These are phyloP conservation scores for Tuber microsphaerosporum DNA, from an alignment of 495 filamentous ascomycete species.

Conservation along the genomic window DNA sequence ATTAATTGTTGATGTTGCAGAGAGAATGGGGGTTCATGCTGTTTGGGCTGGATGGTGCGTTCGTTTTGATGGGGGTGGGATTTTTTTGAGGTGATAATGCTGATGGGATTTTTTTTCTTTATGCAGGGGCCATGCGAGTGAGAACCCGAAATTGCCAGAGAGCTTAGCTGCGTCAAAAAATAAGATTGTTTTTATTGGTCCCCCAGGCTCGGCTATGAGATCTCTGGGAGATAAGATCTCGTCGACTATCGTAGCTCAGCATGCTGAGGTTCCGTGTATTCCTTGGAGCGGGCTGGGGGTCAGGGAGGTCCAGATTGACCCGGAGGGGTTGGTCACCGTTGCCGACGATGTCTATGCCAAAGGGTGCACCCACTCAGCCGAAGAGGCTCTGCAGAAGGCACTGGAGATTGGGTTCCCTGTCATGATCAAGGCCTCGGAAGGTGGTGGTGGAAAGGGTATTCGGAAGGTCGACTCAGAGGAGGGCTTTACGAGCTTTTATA, in stretches of 20 bases:
- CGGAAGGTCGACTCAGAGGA: conserved; percentile 86
- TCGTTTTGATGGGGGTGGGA: background rate
- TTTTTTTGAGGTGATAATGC: background rate
- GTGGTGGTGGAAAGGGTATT: conserved; percentile 98
- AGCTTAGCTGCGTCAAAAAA: conserved; percentile 89
- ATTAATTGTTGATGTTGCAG: conserved; percentile 97
- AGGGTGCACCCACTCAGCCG: conserved; percentile 78
- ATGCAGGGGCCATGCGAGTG: conserved; percentile 87
- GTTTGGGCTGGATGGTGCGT: conserved; percentile 97
- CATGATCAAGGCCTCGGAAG: conserved; percentile 99
- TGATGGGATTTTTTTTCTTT: conserved; percentile 14
- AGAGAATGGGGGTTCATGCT: conserved; percentile 95
- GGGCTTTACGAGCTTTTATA: conserved; percentile 76
- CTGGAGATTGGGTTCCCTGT: conserved; percentile 92
- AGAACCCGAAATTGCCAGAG: conserved; percentile 96
- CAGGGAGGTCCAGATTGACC: conserved; percentile 67
- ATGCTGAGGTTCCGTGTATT: conserved; percentile 94
- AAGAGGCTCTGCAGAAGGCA: conserved; percentile 84
- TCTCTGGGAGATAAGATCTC: conserved; percentile 99
- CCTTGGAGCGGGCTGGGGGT: conserved; percentile 97
- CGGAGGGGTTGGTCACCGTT: conserved; percentile 85
- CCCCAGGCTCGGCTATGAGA: conserved; percentile 95
- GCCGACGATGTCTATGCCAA: conserved; percentile 76
- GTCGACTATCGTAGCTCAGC: conserved; percentile 97
- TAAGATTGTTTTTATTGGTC: conserved; percentile 98